A percentile compares a stretch with the other conserved stretches of the same genome.
phyloP scores from a whole-genome alignment of 306 rosid species.

The Hippophae tibetana region DNA sequence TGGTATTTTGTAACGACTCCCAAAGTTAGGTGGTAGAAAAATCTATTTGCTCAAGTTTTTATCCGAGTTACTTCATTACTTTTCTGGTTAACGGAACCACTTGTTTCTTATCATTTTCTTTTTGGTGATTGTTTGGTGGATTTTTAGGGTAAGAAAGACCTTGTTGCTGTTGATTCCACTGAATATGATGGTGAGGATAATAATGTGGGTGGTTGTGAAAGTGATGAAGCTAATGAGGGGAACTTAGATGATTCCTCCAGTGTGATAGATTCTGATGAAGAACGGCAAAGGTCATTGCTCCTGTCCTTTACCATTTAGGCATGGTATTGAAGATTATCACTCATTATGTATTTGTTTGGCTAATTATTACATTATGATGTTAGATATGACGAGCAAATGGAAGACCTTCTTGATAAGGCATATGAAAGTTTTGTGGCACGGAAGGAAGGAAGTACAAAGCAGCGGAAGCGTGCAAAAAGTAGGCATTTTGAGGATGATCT shows the following conservation, averaged over 20 bases:
- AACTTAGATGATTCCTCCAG: constrained; percentile 44
- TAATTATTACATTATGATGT: constrained; percentile 13
- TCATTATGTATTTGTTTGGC: not conserved
- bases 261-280: constrained; percentile 78
- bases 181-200: constrained; percentile 58
- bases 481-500: constrained; percentile 39
- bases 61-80: too few species aligned
- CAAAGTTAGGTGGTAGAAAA: too few species aligned
- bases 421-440: constrained; percentile 61
- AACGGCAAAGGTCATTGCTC: constrained; percentile 55
- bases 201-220: constrained; percentile 39
- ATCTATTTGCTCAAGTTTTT: too few species aligned
- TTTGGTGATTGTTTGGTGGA: constrained; percentile 9
- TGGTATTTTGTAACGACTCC: too few species aligned
- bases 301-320: constrained; percentile 10
- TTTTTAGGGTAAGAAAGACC: constrained; percentile 81
- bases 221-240: constrained; percentile 28
- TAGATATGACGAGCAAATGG: constrained; percentile 84
- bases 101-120: constrained; percentile 9
- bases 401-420: constrained; percentile 58
- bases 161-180: constrained; percentile 54
- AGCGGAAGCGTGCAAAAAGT: constrained; percentile 64
- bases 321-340: constrained; percentile 1
- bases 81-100: not conserved
- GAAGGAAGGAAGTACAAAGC: constrained; percentile 78